These are phyloP conservation scores for Xylaria telfairii DNA, from an alignment of 495 filamentous ascomycete genomes.

Conservation along the genomic window DNA sequence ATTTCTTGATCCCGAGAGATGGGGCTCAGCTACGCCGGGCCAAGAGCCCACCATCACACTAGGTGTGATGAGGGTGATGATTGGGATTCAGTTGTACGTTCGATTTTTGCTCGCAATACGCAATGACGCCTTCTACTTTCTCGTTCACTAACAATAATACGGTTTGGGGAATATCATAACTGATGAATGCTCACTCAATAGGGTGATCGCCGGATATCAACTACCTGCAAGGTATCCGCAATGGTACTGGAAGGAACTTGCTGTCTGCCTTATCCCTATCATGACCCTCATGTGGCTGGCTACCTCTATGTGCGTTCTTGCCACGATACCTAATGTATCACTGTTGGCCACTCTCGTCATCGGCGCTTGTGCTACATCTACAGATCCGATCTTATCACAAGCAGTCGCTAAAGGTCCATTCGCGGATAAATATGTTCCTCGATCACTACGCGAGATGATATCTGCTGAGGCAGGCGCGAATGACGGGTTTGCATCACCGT, in stretches of 20 bases:
- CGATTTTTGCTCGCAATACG: slow-evolving; percentile 29
- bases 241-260: slow-evolving; percentile 74
- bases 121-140: slow-evolving; percentile 22
- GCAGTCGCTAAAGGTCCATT: slow-evolving; percentile 68
- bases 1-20: slow-evolving; percentile 53
- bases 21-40: slow-evolving; percentile 46
- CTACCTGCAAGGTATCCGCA: slow-evolving; percentile 81
- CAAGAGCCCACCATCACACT: slow-evolving; percentile 54
- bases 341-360: slow-evolving; percentile 63
- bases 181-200: slow-evolving; percentile 40
- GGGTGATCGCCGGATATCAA: slow-evolving; percentile 82
- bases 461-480: slow-evolving; percentile 66
- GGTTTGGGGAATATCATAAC: slow-evolving; percentile 28
- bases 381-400: slow-evolving; percentile 66
- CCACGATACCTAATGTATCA: slow-evolving; percentile 62
- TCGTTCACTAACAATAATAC: neutral
- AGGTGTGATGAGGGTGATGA: slow-evolving; percentile 57
- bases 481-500: slow-evolving; percentile 67
- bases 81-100: slow-evolving; percentile 58
- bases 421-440: slow-evolving; percentile 63
- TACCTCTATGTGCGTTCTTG: slow-evolving; percentile 76
- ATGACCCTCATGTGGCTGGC: slow-evolving; percentile 89
- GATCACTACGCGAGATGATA: slow-evolving; percentile 65
- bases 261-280: slow-evolving; percentile 78
- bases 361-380: slow-evolving; percentile 66